Evolutionary conservation across 2,329 filamentous ascomycete species (phyloP).

Genomic region (Trichoderma arundinaceum): DNA sequence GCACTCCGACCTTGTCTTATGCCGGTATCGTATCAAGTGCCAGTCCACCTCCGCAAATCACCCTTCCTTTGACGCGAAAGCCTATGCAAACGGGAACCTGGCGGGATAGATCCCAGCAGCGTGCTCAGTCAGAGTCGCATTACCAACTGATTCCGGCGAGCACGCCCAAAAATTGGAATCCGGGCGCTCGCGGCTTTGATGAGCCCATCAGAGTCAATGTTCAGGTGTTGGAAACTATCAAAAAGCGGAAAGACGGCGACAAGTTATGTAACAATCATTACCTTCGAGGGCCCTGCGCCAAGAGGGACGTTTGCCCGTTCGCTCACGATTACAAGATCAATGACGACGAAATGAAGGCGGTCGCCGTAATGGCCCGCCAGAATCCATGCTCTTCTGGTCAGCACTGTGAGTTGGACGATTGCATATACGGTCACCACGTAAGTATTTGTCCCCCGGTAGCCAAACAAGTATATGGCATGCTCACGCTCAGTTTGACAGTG

Average conservation of each 20-base stretch:
- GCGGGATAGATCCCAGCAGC: constrained; percentile 39
- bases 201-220: constrained; percentile 54
- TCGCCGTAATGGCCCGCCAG: constrained; percentile 60
- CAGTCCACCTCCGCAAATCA: constrained; percentile 51
- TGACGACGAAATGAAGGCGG: constrained; percentile 61
- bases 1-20: constrained; percentile 44
- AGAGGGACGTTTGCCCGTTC: constrained; percentile 61
- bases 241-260: constrained; percentile 58
- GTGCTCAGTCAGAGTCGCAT: constrained; percentile 45
- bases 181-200: constrained; percentile 61
- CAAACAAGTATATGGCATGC: background rate
- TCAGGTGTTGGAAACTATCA: constrained; percentile 58
- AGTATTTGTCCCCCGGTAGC: constrained; percentile 37
- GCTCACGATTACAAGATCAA: constrained; percentile 61
- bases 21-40: constrained; percentile 50
- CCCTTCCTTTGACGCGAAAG: constrained; percentile 48
- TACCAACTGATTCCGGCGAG: constrained; percentile 39
- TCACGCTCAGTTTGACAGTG: constrained; percentile 48
- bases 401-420: constrained; percentile 61
- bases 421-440: constrained; percentile 69
- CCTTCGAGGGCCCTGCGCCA: constrained; percentile 61
- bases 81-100: constrained; percentile 1
- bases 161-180: constrained; percentile 54
- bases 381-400: constrained; percentile 65
- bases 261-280: constrained; percentile 69